Evolutionary conservation across 2,329 filamentous ascomycete genomes (phyloP), one percentile per base, ranked within the genome.

Genomic region (Nemania diffusa): DNA sequence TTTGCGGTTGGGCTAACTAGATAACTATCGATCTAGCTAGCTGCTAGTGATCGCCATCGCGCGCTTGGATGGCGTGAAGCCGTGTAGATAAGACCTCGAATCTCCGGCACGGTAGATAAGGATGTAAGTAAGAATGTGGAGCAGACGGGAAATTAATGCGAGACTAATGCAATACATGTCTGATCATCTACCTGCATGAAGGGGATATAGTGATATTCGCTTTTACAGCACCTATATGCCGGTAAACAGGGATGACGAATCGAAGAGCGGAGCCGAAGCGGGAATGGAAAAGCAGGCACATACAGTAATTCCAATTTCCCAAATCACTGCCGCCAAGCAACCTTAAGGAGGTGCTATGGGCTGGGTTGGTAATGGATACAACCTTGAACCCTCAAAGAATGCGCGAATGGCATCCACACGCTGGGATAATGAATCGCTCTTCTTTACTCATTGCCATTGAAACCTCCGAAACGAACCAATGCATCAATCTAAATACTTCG

Each of bases 31-130:
- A 53, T 24, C 51, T 37, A 26, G n/a, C 5, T 56, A 46, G n/a
- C 27, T n/a, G n/a, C 5, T 56, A 46, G n/a, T 6, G 42, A 67
- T 69, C 66, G 66, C 62, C 66, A 68, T 68, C 20, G n/a, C 48
- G n/a, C 42, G 58, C 53, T 52, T 2, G 6, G 55, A 68, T 68
- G 59, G 63, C 59, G 67, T 37, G 51, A 69, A 66, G 50, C 50
- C 42, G 27, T 46, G 48, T 27, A 20, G 22, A 20, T 51, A 32
- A 22, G 52, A 42, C 7, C 2, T 15, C 40, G 9, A 20, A 13
- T 52, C 15, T 11, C 17, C 6, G 50, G 29, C 37, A 59, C 26
- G 34, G 26, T n/a, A n/a, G n/a, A n/a, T n/a, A n/a, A 5, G 2
- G 13, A 42, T 26, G 20, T 5, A 24, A 9, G 9, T 32, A 32